Evolutionary conservation across 306 rosid genomes (phyloP), one percentile per base, ranked within the genome.

Genomic region (Cucurbita moschata): DNA sequence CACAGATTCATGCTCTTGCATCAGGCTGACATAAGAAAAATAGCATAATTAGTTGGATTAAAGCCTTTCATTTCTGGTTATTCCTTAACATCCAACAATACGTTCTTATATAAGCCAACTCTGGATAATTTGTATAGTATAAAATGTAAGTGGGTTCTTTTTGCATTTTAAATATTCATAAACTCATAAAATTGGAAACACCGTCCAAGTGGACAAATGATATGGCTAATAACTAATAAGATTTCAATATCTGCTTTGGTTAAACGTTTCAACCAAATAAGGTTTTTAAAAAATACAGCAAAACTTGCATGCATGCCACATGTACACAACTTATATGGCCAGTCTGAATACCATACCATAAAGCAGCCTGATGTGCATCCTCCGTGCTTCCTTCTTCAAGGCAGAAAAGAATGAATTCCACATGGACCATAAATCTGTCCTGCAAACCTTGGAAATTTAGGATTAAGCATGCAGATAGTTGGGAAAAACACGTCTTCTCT

Each of bases 341-440:
- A 69, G 58, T 69, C 30, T 26, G 38, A 82, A 23, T 64, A 49
- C 74, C 61, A 78, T 87, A 92, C 98, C 91, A 43, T 35, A 79
- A 38, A 65, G 86, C 86, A 63, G 76, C 84, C 50, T 77, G 84
- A 78, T 86, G 71, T 51, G 96, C 96, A 35, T 82, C 89, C 62
- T 63, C 80, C 52, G 61, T 47, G 78, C 83, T 78, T 76, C 88
- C 89, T 73, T 83, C 78, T 73, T 80, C 51, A 76, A 90, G 86
- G 77, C 77, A 82, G 80, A 84, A 86, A n/a, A 87, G 52, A 47
- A 87, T 82, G 77, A 78, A 76, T 83, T 90, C 93, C 38, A 86
- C 71, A 47, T 83, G 85, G 76, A 93, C 87, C 23, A 76, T 72
- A 79, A 64, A 80, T 49, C 79, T 83, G 50, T 80, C 77, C 98